Evolutionary conservation across 2,329 filamentous ascomycete species (phyloP), one percentile per base, ranked within the genome.

Genomic region (Tricladium varicosporioides): DNA sequence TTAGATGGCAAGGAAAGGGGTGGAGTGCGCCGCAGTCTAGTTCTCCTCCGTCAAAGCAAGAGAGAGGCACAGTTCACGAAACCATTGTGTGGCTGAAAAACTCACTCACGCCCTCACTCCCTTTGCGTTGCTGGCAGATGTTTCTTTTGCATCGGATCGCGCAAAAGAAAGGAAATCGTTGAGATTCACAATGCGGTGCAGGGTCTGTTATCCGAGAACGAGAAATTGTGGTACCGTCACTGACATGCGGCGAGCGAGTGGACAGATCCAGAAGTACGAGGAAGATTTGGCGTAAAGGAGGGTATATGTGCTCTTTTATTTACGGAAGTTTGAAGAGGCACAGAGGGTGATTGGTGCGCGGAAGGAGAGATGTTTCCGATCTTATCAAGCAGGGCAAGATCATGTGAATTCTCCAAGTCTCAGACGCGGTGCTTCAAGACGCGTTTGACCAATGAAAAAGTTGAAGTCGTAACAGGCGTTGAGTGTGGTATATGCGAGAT

Each of bases 261-360:
- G 22, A 13, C 36, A 10, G 36, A 40, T n/a, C n/a, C n/a, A n/a
- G n/a, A n/a, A n/a, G n/a, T n/a, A n/a, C 4, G 36, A 40, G 11
- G 36, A 40, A 13, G 10, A 10, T 40, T 40, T 40, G 10, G n/a
- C 32, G 54, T 27, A 43, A 22, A 48, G 57, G 57, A 51, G 57
- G 59, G 58, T 55, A 55, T 55, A 55, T 45, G 22, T 45, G 36
- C 31, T 49, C 8, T 32, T 15, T 33, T 46, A 46, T 22, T 10
- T 31, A 18, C 36, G 48, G 44, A 59, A n/a, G n/a, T n/a, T n/a
- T n/a, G 56, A 56, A 59, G 52, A 50, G 57, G 53, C 56, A 43
- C 45, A 45, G 44, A 18, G 50, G 44, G n/a, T 43, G 44, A 60
- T 60, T 58, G 52, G 59, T 19, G 48, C 56, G 59, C 56, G 59